phyloP scores from a whole-genome alignment of 345 rosid genomes.

The Eucalyptus dawsonii region DNA sequence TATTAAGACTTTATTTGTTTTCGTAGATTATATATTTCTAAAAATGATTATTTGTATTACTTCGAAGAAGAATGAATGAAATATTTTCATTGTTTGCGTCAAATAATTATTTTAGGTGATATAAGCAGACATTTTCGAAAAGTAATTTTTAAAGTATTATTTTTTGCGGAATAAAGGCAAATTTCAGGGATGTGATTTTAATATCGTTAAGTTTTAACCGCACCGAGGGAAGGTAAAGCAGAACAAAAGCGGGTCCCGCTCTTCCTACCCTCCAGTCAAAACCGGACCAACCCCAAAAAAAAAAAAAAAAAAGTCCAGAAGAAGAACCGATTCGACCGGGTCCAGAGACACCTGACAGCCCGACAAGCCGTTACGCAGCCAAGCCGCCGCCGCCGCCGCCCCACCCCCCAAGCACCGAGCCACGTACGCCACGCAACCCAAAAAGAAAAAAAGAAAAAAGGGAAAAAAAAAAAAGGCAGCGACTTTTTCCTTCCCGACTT shows the following conservation, averaged over 20 bases:
- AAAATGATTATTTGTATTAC: too few relatives aligned
- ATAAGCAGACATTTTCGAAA: too few relatives aligned
- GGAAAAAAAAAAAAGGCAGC: neutral
- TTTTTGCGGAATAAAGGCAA: too few relatives aligned
- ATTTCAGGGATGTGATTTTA: neutral
- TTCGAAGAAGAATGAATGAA: too few relatives aligned
- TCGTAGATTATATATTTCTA: too few relatives aligned
- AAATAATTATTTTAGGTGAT: too few relatives aligned
- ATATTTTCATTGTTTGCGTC: too few relatives aligned
- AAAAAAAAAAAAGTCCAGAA: too few relatives aligned
- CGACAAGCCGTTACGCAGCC: neutral
- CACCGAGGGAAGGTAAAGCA: neutral
- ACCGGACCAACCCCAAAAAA: neutral
- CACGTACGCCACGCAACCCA: neutral
- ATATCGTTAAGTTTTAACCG: neutral
- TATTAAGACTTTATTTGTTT: too few relatives aligned
- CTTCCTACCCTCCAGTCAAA: neutral
- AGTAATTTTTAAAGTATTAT: too few relatives aligned
- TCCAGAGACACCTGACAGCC: neutral
- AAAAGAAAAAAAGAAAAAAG: rapidly evolving
- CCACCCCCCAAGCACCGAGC: neutral
- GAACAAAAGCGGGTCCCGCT: neutral
- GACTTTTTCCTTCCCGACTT: neutral
- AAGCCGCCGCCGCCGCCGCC: neutral
- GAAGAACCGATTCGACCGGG: neutral